A percentile compares a stretch with the other conserved stretches of the same genome.
phyloP scores from a whole-genome alignment of 1,284 basidiomycete genomes.

The Malassezia pachydermatis region DNA sequence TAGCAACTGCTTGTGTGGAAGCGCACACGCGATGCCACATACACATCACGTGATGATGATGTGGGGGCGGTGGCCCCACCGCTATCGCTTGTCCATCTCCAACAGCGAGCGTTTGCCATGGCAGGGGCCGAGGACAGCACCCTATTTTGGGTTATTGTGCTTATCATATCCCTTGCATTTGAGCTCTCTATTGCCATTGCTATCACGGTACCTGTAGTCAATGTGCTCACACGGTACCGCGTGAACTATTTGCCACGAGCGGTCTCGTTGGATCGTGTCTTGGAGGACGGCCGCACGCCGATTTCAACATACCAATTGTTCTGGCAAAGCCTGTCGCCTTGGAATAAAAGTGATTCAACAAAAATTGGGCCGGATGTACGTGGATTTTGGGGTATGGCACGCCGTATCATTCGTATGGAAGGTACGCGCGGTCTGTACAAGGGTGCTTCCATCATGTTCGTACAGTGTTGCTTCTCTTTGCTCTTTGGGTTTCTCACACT shows the following conservation, averaged over 20 bases:
- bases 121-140: no score
- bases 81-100: not conserved
- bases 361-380: conserved; percentile 45
- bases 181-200: not conserved
- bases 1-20: no score
- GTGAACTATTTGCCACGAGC: conserved; percentile 47
- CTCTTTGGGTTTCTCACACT: not conserved
- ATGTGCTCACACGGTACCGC: conserved; percentile 37
- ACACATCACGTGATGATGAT: not conserved
- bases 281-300: conserved; percentile 32
- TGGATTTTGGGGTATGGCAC: conserved; percentile 36
- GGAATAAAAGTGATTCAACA: conserved; percentile 5
- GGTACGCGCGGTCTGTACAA: conserved; percentile 44
- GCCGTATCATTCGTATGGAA: conserved; percentile 34
- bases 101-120: not conserved
- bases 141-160: not conserved
- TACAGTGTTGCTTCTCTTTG: no score
- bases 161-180: not conserved
- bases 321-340: conserved; percentile 24
- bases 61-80: not conserved
- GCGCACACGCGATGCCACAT: no score
- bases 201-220: conserved; percentile 29
- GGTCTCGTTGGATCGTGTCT: conserved; percentile 40
- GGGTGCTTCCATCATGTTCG: conserved; percentile 18
- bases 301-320: conserved; percentile 4